Evolutionary conservation across 1,284 basidiomycete species (phyloP).

Genomic region (Pholiota adiposa): DNA sequence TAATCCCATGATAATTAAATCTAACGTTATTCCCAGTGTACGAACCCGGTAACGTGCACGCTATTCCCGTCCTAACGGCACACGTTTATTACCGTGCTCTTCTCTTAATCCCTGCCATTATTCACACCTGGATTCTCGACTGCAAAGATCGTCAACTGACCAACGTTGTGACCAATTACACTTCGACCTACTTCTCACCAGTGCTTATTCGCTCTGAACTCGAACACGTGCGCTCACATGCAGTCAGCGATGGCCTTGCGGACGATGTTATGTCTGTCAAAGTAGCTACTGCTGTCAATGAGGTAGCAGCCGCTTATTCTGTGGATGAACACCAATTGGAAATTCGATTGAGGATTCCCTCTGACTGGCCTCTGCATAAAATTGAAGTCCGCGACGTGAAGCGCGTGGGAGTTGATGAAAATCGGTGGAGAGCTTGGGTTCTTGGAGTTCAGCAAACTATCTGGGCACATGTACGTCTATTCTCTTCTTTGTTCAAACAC

Average conservation of each 20-base stretch:
- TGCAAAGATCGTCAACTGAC: constrained; percentile 91
- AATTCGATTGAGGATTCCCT: constrained; percentile 85
- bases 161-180: constrained; percentile 77
- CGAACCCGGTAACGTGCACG: constrained; percentile 57
- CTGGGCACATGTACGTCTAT: constrained; percentile 73
- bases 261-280: constrained; percentile 87
- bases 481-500: constrained; percentile 4
- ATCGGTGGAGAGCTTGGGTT: constrained; percentile 95
- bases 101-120: constrained; percentile 79
- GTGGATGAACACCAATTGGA: constrained; percentile 97
- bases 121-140: constrained; percentile 87
- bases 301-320: constrained; percentile 81
- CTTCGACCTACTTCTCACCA: constrained; percentile 89
- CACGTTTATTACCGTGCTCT: constrained; percentile 91
- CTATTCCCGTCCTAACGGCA: constrained; percentile 77
- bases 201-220: constrained; percentile 88
- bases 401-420: constrained; percentile 87
- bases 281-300: constrained; percentile 67
- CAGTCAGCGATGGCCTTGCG: constrained; percentile 58
- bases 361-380: constrained; percentile 89
- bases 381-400: constrained; percentile 90
- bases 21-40: constrained; percentile 50
- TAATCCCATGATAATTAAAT: not conserved
- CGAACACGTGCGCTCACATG: constrained; percentile 72
- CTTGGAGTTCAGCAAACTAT: constrained; percentile 93